Evolutionary conservation across 106 monocot species (phyloP), one percentile per base, ranked within the genome.

Genomic region (Dioscorea alata): DNA sequence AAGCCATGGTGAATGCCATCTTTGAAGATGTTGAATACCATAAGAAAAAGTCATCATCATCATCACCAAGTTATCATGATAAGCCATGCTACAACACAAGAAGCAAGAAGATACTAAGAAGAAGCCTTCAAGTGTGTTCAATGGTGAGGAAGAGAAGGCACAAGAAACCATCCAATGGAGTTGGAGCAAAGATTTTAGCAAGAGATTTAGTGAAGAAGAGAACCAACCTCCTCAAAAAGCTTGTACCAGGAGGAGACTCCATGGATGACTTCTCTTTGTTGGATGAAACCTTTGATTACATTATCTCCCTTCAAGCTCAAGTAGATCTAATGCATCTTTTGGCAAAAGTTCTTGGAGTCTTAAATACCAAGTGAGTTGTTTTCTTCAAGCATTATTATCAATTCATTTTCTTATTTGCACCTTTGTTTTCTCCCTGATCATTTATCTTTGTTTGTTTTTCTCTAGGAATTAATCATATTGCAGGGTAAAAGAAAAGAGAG

Each of bases 251-350:
- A 21, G 89, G 84, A 8, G 70, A 80, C 33, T 63, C 64, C 32
- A 49, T 89, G 78, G 69, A 75, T 52, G 74, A 65, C 24, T 58
- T 74, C 8, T 66, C 76, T 23, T 69, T 93, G 72, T 31, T 89
- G 35, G 81, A 56, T 12, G 81, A 93, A 59, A 74, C 93, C 22
- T 51, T 86, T 33, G 89, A 93, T 63, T 89, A 93, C 65, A 68
- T 79, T 42, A 52, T 69, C 59, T 79, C 78, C n/a, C 86, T 93
- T 16, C 52, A 70, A 61, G 84, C 84, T 53, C 93, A 89, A 69
- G 86, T 84, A 33, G 74, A 89, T 50, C 33, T 82, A 19, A 73
- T 93, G 93, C 70, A 60, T 48, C 33, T 60, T 14, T 72, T 92
- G 18, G 23, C 72, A 14, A 59, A 57, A 57, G 61, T 70, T 20